Base-by-base conservation (phyloP, 352 stramenopile species). In the Globisporangium splendens region DNA sequence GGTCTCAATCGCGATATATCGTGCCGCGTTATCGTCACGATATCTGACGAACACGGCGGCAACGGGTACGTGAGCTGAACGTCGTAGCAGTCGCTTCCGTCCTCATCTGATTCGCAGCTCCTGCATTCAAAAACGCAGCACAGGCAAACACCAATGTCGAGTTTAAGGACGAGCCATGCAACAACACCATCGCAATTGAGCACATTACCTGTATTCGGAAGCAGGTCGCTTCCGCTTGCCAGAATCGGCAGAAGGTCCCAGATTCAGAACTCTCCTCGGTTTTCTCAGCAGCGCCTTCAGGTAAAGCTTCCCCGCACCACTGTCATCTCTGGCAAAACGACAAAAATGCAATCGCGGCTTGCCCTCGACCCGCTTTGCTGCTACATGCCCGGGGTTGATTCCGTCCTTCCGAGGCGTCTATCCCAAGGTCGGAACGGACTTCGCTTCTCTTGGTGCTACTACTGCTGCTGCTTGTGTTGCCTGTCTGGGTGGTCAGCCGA, bases 1-100 rank as follows among this genome's bases (percentile, higher is more conserved):
- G 85, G 83, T 42, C 83, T 74, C 18, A 93, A 53, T 3, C 83
- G 66, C 13, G 56, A 65, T 8, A 92, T 63, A 62, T 95, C 85
- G 4, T 70, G 60, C 14, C 70, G 63, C 21, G 82, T 87, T 24
- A 95, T 88, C 18, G 83, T 89, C 41, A 95, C 80, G 50, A 95
- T 68, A 50, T 95, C 85, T 12, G 69, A 75, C 0, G 75, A 79
- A 46, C 79, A 89, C 2, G 85, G 85, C 22, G 85, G 85, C 20
- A 91, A 54, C 8, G 85, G 85, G 42, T 93, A 94, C 24, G 70
- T 90, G 31, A 94, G 47, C 35, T 85, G 63, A 6, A 70, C 66
- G 13, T 74, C 61, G 28, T 62, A 62, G n/a, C 54, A 58, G 14
- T 72, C 64, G n/a, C 38, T 62, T 22, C 62, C 59, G 28, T 74